Evolutionary conservation across 2,329 filamentous ascomycete species (phyloP), one percentile per base, ranked within the genome.

Genomic region (Dactylellina drechsleri): DNA sequence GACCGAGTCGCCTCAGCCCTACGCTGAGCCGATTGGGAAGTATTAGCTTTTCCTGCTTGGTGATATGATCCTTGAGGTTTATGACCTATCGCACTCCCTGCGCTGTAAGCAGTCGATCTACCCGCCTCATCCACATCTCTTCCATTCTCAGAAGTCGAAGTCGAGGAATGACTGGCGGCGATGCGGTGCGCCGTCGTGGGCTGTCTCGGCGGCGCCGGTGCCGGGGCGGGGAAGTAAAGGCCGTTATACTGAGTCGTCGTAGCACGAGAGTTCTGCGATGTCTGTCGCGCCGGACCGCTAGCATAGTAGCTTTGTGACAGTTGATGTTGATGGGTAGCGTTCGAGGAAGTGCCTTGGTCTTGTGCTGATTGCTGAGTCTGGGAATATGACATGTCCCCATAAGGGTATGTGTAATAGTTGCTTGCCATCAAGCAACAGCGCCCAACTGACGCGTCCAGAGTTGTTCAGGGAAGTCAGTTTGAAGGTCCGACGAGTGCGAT

Each of bases 191-290:
- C 28, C 26, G 61, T 45, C n/a, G 45, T n/a, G 15, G 56, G 36
- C 15, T 72, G 67, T n/a, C 49, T 66, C 36, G 36, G 45, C 6
- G 13, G 43, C 43, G 15, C 26, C 36, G 70, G 50, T 13, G 67
- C 26, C n/a, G 60, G 36, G 20, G 61, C 41, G 15, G 70, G 70
- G 50, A 74, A 74, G 13, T 74, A 62, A 31, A 74, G 62, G n/a
- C 62, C 62, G 28, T 74, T 74, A 31, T 67, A 74, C 13, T 74
- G 70, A 4, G 70, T 60, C 13, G 62, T 74, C 41, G 57, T 28
- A 13, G 49, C 16, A n/a, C 62, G 54, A 52, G 15, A 28, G 41
- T 74, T 61, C 1, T 56, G 28, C 16, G 52, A 26, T 12, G 56
- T 10, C 52, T 57, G 62, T 28, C 49, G 40, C 13, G 53, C 12